A percentile compares a stretch with the other conserved stretches of the same genome.
Evolutionary conservation across 306 rosid species (phyloP).

Genomic region (Prunus dulcis): DNA sequence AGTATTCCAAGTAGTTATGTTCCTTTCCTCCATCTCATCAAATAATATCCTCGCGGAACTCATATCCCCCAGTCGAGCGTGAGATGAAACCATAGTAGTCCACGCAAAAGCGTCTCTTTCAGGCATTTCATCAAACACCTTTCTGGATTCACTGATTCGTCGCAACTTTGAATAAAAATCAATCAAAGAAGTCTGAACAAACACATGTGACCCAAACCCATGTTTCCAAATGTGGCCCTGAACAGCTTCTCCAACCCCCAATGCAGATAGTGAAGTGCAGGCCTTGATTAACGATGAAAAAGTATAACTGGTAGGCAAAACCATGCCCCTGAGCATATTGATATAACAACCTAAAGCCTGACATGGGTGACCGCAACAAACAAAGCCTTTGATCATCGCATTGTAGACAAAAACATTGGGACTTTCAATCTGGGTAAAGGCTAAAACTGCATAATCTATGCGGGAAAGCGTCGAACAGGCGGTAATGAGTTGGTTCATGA

Average conservation of each 20-base stretch:
- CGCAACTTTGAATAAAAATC: conserved; percentile 58
- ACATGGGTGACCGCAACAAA: conserved; percentile 33
- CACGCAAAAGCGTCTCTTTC: conserved; percentile 71
- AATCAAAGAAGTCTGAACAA: conserved; percentile 67
- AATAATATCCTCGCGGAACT: conserved; percentile 45
- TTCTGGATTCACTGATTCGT: conserved; percentile 25
- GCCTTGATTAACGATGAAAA: conserved; percentile 64
- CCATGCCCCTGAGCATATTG: conserved; percentile 36
- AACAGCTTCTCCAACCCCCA: conserved; percentile 42
- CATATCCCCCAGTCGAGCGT: conserved; percentile 47
- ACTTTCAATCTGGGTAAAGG: conserved; percentile 45
- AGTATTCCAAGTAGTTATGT: conserved; percentile 61
- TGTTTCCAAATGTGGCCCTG: conserved; percentile 65
- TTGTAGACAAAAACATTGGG: conserved; percentile 66
- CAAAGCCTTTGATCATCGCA: conserved; percentile 60
- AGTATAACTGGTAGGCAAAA: conserved; percentile 63
- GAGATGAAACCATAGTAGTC: conserved; percentile 61
- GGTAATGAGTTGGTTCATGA: conserved; percentile 33
- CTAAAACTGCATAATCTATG: conserved; percentile 34
- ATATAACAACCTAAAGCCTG: conserved; percentile 44
- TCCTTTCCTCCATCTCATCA: conserved; percentile 56
- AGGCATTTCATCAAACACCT: conserved; percentile 65
- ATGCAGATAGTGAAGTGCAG: conserved; percentile 35
- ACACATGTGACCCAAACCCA: conserved; percentile 55
- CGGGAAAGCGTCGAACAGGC: conserved; percentile 13